phyloP scores from a whole-genome alignment of 164 flowering plant species.

The Stephania japonica region DNA sequence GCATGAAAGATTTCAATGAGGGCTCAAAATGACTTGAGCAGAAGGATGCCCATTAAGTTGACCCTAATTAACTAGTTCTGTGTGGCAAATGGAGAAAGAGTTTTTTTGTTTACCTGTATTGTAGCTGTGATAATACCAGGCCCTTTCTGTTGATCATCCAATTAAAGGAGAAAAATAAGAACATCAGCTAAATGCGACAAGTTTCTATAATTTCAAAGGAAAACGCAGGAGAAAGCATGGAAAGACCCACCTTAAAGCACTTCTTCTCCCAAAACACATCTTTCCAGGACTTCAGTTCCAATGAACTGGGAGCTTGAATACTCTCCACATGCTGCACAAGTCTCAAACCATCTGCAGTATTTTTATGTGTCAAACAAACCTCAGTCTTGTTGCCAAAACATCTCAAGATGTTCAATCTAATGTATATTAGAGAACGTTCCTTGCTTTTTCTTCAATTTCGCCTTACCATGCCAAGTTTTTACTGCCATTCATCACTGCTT shows the following conservation, averaged over 20 bases:
- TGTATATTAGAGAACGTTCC: background rate
- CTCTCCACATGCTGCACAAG: slow-evolving; percentile 71
- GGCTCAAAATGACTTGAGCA: background rate
- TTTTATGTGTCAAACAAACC: background rate
- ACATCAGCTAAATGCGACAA: slow-evolving; percentile 3
- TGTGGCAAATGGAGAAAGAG: background rate
- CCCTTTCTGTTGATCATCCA: slow-evolving; percentile 33
- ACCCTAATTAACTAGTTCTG: too few relatives aligned
- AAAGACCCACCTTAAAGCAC: slow-evolving; percentile 48
- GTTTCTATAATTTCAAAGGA: background rate
- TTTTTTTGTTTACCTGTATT: slow-evolving; percentile 45
- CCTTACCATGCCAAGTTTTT: background rate
- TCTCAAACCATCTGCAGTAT: slow-evolving; percentile 70
- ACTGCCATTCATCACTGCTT: background rate
- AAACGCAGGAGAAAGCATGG: background rate
- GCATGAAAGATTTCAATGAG: background rate
- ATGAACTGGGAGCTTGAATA: slow-evolving; percentile 53
- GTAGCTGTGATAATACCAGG: slow-evolving; percentile 57
- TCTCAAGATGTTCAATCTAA: background rate
- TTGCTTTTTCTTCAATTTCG: too few relatives aligned
- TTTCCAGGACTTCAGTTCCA: slow-evolving; percentile 49
- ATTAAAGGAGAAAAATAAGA: background rate
- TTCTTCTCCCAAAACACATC: slow-evolving; percentile 68
- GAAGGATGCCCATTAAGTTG: too few relatives aligned
- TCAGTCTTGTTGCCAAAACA: background rate